phyloP scores from a whole-genome alignment of 225 moss, liverwort and hornwort genomes.

The Ulota crispa region DNA sequence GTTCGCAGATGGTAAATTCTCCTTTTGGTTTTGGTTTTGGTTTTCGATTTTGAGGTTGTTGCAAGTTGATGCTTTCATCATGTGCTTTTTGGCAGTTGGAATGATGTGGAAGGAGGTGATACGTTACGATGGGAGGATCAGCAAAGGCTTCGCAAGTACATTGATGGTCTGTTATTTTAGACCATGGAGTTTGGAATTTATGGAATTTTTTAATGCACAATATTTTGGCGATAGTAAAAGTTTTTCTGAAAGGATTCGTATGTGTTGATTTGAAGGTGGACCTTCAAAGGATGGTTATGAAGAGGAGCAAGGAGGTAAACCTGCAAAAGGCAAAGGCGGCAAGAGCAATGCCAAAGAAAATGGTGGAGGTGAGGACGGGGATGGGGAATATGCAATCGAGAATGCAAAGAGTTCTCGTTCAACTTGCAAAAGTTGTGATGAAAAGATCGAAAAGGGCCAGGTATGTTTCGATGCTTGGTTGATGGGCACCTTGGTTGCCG shows the following conservation, averaged over 20 bases:
- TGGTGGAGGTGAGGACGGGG: slow-evolving; percentile 41
- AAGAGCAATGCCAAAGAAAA: slow-evolving; percentile 39
- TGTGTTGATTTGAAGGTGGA: slow-evolving; percentile 44
- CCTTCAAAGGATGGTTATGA: slow-evolving; percentile 27
- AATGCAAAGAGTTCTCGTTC: slow-evolving; percentile 89
- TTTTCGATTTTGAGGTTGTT: background rate
- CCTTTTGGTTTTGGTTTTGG: background rate
- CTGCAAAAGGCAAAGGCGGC: slow-evolving; percentile 39
- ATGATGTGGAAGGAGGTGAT: slow-evolving; percentile 86
- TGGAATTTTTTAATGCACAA: background rate
- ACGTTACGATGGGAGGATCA: slow-evolving; percentile 92
- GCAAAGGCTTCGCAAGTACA: slow-evolving; percentile 76
- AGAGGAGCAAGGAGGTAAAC: slow-evolving; percentile 24
- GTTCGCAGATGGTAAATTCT: background rate
- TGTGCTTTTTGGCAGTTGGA: slow-evolving; percentile 54
- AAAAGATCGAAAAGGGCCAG: slow-evolving; percentile 89
- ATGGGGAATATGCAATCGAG: slow-evolving; percentile 78
- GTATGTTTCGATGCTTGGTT: slow-evolving; percentile 31
- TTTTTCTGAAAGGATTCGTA: slow-evolving; percentile 10
- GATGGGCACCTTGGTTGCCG: slow-evolving; percentile 6
- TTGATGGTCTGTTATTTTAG: slow-evolving; percentile 45
- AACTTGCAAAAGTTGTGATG: slow-evolving; percentile 83
- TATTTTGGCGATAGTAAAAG: background rate
- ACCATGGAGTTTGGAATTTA: background rate
- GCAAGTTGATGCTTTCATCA: background rate